Evolutionary conservation across 225 moss, liverwort and hornwort species (phyloP), one percentile per base, ranked within the genome.

Genomic region (Asterella californica): DNA sequence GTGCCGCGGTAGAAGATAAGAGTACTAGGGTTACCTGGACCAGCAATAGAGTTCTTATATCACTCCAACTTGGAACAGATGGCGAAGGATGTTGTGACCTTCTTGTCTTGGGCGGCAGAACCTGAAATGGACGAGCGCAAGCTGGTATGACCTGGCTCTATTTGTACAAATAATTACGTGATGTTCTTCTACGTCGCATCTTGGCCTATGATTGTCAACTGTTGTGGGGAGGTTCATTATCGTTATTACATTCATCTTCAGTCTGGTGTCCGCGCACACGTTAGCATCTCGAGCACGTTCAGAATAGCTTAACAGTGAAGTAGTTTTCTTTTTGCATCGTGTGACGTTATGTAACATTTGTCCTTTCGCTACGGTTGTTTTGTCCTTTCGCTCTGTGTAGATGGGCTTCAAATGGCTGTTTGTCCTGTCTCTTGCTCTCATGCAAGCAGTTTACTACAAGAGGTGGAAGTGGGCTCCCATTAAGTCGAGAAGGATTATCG

Each of bases 91-190:
- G 94, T 96, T 21, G 87, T 86, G 45, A 84, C 88, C 48, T 96
- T 96, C 80, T 76, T 96, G 82, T 84, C 96, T 50, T 96, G 96
- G 96, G 92, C 96, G 57, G 90, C 96, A 45, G 96, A 96, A 86
- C 96, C 96, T 46, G 96, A 96, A 81, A 90, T 96, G 96, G 92
- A 96, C 76, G 96, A 96, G 84, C 92, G 96, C 21, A 96, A 96
- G 91, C 90, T 96, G 85, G 90, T 91, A 0, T 76, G 84, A 27
- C 34, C 19, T 76, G 37, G 25, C 38, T 76, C 37, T 29, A 2
- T 73, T 73, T 29, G 14, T 30, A 29, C 47, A 49, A 27, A 45
- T 45, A 48, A 46, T 12, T 49, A 74, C 14, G 67, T 53, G 10
- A 21, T 46, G 15, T 4, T 18, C 12, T 70, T 19, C 42, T 42